A percentile compares a stretch with the other conserved stretches of the same genome.
Conservation (phyloP, 768 basidiomycete genomes). For the Podaxis sp. region DNA sequence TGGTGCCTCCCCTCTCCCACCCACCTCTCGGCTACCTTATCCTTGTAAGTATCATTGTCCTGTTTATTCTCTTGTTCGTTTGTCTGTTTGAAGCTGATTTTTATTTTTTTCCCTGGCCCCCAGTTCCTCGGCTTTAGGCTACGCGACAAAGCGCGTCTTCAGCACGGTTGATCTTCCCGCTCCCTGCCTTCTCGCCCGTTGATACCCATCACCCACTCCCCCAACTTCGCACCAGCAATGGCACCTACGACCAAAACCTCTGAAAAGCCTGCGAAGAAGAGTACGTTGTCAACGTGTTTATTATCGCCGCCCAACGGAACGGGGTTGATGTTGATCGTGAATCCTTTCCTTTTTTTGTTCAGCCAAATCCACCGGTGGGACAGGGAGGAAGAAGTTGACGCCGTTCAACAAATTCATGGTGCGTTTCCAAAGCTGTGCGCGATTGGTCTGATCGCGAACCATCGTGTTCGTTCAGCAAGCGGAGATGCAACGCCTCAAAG, state of each 20-base stretch:
- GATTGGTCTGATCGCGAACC: constrained; percentile 8
- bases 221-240: constrained; percentile 31
- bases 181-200: background rate
- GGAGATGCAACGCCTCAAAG: constrained; percentile 79
- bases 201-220: constrained; percentile 12
- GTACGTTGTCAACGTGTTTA: constrained; percentile 35
- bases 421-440: constrained; percentile 18
- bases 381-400: constrained; percentile 60
- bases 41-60: constrained; percentile 9
- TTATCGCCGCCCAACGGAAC: constrained; percentile 11
- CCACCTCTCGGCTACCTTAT: constrained; percentile 14
- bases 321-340: constrained; percentile 20
- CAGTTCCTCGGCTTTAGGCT: constrained; percentile 8
- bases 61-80: constrained; percentile 15
- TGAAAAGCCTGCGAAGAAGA: constrained; percentile 57
- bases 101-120: constrained; percentile 16
- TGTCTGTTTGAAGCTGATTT: constrained; percentile 12
- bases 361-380: constrained; percentile 56
- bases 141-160: constrained; percentile 28
- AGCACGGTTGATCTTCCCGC: constrained; percentile 13
- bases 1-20: constrained; percentile 27
- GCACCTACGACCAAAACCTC: constrained; percentile 42
- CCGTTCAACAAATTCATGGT: constrained; percentile 79
- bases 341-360: constrained; percentile 20
- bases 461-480: constrained; percentile 49